Base-by-base conservation (phyloP, 352 stramenopile genomes). In the Pythium scleroteichum region DNA sequence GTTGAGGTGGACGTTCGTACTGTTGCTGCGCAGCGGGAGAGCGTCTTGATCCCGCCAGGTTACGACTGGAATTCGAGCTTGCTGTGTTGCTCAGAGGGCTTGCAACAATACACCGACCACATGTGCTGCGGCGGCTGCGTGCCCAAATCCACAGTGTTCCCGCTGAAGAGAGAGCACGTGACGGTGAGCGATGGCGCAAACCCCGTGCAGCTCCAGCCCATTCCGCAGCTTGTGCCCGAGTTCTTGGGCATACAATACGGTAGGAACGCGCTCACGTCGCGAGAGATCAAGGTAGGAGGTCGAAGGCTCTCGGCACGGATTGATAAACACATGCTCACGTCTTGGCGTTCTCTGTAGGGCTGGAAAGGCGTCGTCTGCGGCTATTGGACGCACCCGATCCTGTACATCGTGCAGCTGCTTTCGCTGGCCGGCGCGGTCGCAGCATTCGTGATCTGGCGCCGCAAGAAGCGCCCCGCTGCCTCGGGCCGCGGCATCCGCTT, bases 51-150 rank as follows among this genome's bases (percentile, higher is more conserved):
- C 23, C 82, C 82, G 14, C 66, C 74, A 2, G 62, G 59, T 8
- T 92, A 90, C 70, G 75, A 92, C 54, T 71, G 72, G 55, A 70
- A 80, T 50, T 76, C 77, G 59, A 92, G 71, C 32, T 68, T 92
- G 44, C 52, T 92, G 10, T 92, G 82, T 62, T 90, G 78, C 51
- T 90, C 82, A 4, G 82, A 92, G 52, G 82, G 79, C 22, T 63
- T 90, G 53, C 71, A 80, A 35, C 58, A 72, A 20, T 68, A 87
- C 59, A 89, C 80, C 0, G 75, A 88, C 16, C 72, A 85, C 62
- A 87, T 90, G 82, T 92, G 79, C 65, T 90, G 82, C 55, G 82
- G 82, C 17, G 82, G 82, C 38, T 92, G 79, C 52, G 82, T 92
- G 39, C 76, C 78, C 39, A 71, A 69, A 27, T 66, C 72, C 26